Percentiles rank a stretch among this genome's conserved stretches.
Conservation (phyloP, 2,329 filamentous ascomycete species). For the Dothistroma pini region DNA sequence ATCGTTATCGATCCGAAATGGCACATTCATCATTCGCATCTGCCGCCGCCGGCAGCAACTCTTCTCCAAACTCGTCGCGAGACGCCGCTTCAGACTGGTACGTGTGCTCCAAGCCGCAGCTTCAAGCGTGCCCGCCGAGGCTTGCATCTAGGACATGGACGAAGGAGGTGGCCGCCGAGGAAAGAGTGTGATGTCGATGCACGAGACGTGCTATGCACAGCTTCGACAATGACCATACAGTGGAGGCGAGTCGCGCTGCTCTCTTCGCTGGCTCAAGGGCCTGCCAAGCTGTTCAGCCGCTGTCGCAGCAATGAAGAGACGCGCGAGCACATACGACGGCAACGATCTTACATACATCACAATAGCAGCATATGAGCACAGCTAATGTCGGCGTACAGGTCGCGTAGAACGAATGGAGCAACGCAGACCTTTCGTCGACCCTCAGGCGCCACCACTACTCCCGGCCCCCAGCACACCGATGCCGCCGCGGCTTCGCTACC, state of each 20-base stretch:
- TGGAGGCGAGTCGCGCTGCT: too few species aligned
- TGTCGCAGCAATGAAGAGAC: background rate
- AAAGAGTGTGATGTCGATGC: too few species aligned
- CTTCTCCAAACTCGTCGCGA: constrained; percentile 39
- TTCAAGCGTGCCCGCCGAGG: background rate
- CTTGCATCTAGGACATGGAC: background rate
- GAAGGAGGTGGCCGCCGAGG: too few species aligned
- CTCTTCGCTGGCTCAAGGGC: too few species aligned
- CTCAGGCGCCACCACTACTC: constrained; percentile 55
- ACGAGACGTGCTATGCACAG: too few species aligned
- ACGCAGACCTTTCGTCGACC: constrained; percentile 65
- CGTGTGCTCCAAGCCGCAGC: constrained; percentile 26
- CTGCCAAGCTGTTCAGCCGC: too few species aligned
- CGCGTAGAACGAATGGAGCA: constrained; percentile 62
- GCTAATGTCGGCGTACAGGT: constrained; percentile 42
- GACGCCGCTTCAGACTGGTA: constrained; percentile 46
- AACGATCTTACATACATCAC: too few species aligned
- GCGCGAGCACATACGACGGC: background rate
- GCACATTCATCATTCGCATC: constrained; percentile 49
- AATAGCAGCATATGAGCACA: background rate
- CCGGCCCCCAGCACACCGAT: constrained; percentile 39
- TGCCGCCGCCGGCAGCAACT: constrained; percentile 45
- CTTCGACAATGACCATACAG: too few species aligned
- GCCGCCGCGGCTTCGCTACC: constrained; percentile 26
- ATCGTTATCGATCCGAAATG: constrained; percentile 31